A percentile compares a stretch with the other conserved stretches of the same genome.
These are phyloP conservation scores for Picea mariana DNA, from an alignment of 83 land plant species.

Conservation along the genomic window DNA sequence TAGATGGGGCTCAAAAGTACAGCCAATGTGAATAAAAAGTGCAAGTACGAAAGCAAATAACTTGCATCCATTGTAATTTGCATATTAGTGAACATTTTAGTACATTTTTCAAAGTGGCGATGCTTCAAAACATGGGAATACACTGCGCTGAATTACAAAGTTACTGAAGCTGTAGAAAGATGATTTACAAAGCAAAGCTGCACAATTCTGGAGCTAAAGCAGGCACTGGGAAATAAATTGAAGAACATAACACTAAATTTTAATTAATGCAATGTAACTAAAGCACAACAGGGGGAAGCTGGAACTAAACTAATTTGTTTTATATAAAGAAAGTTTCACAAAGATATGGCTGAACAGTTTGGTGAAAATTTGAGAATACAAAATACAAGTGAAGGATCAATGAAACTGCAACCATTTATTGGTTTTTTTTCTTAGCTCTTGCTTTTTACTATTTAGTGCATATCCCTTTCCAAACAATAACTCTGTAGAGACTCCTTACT, in stretches of 20 bases:
- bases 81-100: not conserved
- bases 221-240: not conserved
- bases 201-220: not conserved
- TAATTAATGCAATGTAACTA: not conserved
- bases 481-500: not conserved
- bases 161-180: not conserved
- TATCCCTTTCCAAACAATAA: not conserved
- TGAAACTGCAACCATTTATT: not conserved
- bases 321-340: not conserved
- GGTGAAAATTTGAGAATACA: too few species aligned
- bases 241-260: not conserved
- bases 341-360: too few species aligned
- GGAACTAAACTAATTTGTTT: not conserved
- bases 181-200: not conserved
- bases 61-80: not conserved
- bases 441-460: not conserved
- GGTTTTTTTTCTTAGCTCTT: not conserved
- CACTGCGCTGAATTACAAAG: too few species aligned
- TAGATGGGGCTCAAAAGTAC: too few species aligned
- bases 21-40: not conserved
- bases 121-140: not conserved
- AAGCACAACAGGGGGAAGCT: not conserved
- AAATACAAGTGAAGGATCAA: not conserved
- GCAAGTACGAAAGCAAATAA: not conserved
- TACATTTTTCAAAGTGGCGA: not conserved